Base-by-base conservation (phyloP, 2,329 filamentous ascomycete genomes). In the Talaromyces piceae region DNA sequence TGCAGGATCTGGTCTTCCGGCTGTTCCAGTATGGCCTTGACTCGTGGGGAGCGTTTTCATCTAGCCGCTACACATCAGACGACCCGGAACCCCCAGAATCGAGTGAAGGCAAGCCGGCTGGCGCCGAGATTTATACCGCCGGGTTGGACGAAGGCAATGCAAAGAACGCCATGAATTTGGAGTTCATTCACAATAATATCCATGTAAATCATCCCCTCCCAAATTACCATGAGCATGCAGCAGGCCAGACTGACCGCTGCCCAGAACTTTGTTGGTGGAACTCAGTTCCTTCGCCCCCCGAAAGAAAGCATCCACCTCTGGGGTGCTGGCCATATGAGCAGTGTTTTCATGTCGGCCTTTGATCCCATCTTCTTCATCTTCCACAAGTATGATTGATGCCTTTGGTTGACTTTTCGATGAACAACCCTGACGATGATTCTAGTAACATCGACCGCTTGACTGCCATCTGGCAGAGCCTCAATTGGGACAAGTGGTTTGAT, bases 281-380 rank as follows among this genome's bases (percentile, higher is more conserved):
- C 26, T 7, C 26, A 28, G 11, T 28, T 28, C 26, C 6, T 11
- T 6, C 26, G 7, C 11, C 26, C 26, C 11, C 26, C 6, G 26
- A 28, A 28, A 28, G 26, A 28, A 28, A 28, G n/a, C n/a, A n/a
- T 11, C 6, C 7, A 28, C 26, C 26, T 28, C 11, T 28, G 26
- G 70, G 77, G 49, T 66, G 69, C 53, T 33, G 84, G 86, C 2
- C 84, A 88, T 59, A 86, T 87, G 80, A 80, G 78, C 39, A 85
- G 80, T 64, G 81, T 83, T 27, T 80, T 83, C n/a, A 84, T 86
- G 55, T 86, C 87, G 1, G 80, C 85, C 0, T 93, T 89, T 63
- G 88, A 94, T 62, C 88, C 88, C 0, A 70, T 88, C 5, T 91
- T 91, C 67, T 87, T 85, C 68, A 68, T 91, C 7, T 86, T 91